Base-by-base conservation (phyloP, 768 basidiomycete species). In the Lentinula aciculospora region DNA sequence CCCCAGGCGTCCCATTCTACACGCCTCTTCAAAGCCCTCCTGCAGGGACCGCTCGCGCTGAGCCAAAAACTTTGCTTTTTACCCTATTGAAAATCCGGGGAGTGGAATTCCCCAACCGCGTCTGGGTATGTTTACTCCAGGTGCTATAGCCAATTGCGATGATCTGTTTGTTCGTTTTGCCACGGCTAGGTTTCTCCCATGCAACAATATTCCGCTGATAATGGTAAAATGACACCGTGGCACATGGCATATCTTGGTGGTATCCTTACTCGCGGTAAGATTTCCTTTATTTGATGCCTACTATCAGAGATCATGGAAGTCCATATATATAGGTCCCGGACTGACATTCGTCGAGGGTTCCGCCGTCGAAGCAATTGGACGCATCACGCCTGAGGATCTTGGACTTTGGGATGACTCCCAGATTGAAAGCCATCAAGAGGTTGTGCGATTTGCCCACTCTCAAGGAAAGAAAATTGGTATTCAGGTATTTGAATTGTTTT, bases 361-460 rank as follows among this genome's bases (percentile, higher is more conserved):
- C 0, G 81, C 82, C 7, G 80, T 88, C 17, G 62, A 73, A 4
- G 76, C 81, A 0, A 76, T 82, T 62, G 82, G 82, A 4, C 77
- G 85, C 19, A 87, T 87, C 69, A 79, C 82, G 0, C 85, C 87
- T 1, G 74, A 86, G 58, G 88, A 87, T 59, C 57, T 69, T 10
- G 87, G 86, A 4, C 63, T 89, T 55, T 89, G 87, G 86, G 69
- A 74, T n/a, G 87, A 86, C 59, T 71, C 73, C 2, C 88, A 89
- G 37, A 76, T 71, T 60, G 73, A 66, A 15, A 62, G 70, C 1
- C 66, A 80, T 44, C 72, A 76, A 57, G 67, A 77, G 36, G 74
- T 91, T 61, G 80, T 85, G 63, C 80, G 84, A 58, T 88, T 89
- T 56, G 85, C 85, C 15, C 85, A 88, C 64, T 81, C 83, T 0